phyloP scores from a whole-genome alignment of 192 early-diverging fungal species.

The Backusella macrospora region DNA sequence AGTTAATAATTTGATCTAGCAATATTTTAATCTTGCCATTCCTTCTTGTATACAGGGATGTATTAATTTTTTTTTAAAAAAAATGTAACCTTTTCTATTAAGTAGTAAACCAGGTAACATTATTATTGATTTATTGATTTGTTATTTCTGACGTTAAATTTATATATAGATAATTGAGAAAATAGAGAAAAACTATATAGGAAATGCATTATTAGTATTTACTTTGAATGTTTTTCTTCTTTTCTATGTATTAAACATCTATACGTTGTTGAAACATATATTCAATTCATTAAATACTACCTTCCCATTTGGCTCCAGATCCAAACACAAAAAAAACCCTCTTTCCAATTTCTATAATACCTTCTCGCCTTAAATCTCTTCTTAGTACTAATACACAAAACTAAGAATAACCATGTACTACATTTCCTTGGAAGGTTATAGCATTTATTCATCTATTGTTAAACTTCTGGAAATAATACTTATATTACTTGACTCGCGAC shows the following conservation, averaged over 20 bases:
- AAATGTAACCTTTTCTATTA: neutral
- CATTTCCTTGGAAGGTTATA: neutral
- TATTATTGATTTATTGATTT: no score
- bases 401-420: neutral
- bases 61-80: neutral
- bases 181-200: no score
- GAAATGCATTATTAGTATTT: no score
- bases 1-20: neutral
- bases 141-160: no score
- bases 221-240: no score
- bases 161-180: no score
- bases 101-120: neutral
- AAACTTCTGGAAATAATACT: neutral
- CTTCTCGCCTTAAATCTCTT: neutral
- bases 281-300: neutral
- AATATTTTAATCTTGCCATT: neutral
- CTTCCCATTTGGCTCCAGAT: neutral
- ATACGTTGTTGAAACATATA: neutral
- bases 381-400: neutral
- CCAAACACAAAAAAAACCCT: constrained; percentile 5
- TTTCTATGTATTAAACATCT: no score
- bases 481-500: neutral
- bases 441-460: neutral
- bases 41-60: neutral
- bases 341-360: neutral